Percentiles rank a stretch among this genome's conserved stretches.
phyloP scores from a whole-genome alignment of 2,329 filamentous ascomycete species.

The Pseudocercospora fijiensis region DNA sequence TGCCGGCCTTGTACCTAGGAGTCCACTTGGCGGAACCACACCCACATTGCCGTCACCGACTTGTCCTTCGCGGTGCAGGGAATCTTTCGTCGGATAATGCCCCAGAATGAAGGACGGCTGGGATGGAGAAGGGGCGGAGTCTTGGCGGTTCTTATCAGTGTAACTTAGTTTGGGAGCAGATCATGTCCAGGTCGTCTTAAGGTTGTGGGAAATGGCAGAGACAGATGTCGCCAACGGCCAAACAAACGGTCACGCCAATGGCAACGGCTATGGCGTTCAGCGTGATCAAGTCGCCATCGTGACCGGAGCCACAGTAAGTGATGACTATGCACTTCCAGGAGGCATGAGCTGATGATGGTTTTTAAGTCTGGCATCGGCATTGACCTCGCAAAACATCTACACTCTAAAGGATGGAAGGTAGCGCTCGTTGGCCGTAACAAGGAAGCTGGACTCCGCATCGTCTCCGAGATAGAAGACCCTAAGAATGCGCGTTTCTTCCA shows the following conservation, averaged over 20 bases:
- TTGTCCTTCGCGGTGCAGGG: neutral
- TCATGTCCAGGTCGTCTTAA: neutral
- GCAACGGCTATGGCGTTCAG: neutral
- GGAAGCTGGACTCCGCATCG: constrained; percentile 36
- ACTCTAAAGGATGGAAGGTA: constrained; percentile 40
- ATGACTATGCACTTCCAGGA: neutral
- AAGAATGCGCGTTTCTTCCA: constrained; percentile 45
- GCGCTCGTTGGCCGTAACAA: constrained; percentile 44
- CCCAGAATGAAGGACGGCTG: neutral
- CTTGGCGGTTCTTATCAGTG: neutral
- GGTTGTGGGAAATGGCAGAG: neutral
- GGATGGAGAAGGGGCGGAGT: neutral
- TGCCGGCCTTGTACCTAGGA: constrained; percentile 4
- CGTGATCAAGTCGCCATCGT: constrained; percentile 41
- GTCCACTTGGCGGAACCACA: neutral
- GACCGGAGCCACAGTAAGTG: constrained; percentile 45
- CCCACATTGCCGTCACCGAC: neutral
- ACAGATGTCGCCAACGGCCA: neutral
- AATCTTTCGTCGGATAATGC: neutral
- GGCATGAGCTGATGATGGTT: neutral
- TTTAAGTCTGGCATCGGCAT: constrained; percentile 51
- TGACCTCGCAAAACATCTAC: constrained; percentile 44
- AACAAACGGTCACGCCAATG: neutral
- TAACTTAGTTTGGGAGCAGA: neutral
- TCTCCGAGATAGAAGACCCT: constrained; percentile 33